Percentiles rank a stretch among this genome's conserved stretches.
Conservation (phyloP, 2,329 filamentous ascomycete species). For the Thelonectria olida region DNA sequence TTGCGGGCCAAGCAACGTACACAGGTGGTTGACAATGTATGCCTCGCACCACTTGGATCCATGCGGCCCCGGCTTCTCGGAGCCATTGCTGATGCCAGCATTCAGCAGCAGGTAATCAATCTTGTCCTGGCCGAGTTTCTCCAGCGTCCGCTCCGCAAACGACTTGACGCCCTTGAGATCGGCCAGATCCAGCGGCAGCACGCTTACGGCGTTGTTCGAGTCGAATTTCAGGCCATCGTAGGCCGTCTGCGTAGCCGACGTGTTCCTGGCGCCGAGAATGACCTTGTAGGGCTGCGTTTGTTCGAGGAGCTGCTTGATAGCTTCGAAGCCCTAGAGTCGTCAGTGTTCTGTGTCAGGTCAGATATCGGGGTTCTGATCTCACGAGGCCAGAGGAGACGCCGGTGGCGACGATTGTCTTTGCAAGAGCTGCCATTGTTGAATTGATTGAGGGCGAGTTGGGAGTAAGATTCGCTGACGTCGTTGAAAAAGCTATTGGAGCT, state of each 20-base stretch:
- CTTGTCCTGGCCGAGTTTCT: conserved; percentile 50
- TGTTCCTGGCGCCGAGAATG: conserved; percentile 61
- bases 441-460: background rate
- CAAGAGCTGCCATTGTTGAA: conserved; percentile 47
- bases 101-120: conserved; percentile 62
- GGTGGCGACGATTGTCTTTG: conserved; percentile 61
- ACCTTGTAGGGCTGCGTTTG: conserved; percentile 56
- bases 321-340: conserved; percentile 57
- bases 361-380: conserved; percentile 27
- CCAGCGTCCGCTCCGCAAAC: conserved; percentile 56
- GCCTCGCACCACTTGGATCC: conserved; percentile 61
- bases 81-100: conserved; percentile 53
- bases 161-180: conserved; percentile 54
- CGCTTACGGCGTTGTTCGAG: conserved; percentile 50
- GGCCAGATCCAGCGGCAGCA: conserved; percentile 59
- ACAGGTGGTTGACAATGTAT: conserved; percentile 62
- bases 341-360: background rate
- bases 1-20: conserved; percentile 43
- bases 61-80: conserved; percentile 46
- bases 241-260: conserved; percentile 50
- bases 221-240: conserved; percentile 55
- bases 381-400: conserved; percentile 61
- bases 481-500: background rate
- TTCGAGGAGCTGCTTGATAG: conserved; percentile 59
- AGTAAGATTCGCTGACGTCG: background rate